Evolutionary conservation across 306 rosid genomes (phyloP).

Genomic region (Macrotyloma uniflorum): DNA sequence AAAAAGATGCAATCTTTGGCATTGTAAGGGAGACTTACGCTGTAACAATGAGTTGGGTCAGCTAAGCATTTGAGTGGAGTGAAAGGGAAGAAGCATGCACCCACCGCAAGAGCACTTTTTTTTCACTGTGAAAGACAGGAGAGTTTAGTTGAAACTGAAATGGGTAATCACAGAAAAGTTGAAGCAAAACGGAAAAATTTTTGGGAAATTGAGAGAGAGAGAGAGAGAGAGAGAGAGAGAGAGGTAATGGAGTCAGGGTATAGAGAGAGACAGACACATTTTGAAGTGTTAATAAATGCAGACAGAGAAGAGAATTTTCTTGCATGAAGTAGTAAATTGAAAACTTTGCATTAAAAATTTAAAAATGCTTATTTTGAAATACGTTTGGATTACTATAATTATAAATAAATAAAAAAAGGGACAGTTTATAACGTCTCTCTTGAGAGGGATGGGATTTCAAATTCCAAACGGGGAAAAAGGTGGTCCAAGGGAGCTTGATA

Average conservation of each 20-base stretch:
- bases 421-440: constrained; percentile 78
- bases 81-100: constrained; percentile 17
- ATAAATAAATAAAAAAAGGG: constrained; percentile 27
- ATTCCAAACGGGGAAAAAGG: constrained; percentile 60
- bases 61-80: constrained; percentile 36
- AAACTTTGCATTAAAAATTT: background rate
- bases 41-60: constrained; percentile 46
- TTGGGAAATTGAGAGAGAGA: constrained; percentile 3
- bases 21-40: constrained; percentile 32
- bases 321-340: background rate
- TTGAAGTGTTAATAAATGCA: constrained; percentile 49
- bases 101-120: background rate
- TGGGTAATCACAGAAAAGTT: background rate
- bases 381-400: constrained; percentile 18
- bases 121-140: constrained; percentile 3
- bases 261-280: constrained; percentile 22
- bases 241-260: background rate
- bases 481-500: constrained; percentile 43
- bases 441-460: constrained; percentile 67
- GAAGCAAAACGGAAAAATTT: background rate
- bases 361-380: constrained; percentile 35
- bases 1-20: constrained; percentile 36
- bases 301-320: constrained; percentile 25
- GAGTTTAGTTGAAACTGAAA: constrained; percentile 16
- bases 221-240: background rate